These are phyloP conservation scores for Ustilago shanxiensis DNA, from an alignment of 1,284 basidiomycete species.

Conservation along the genomic window DNA sequence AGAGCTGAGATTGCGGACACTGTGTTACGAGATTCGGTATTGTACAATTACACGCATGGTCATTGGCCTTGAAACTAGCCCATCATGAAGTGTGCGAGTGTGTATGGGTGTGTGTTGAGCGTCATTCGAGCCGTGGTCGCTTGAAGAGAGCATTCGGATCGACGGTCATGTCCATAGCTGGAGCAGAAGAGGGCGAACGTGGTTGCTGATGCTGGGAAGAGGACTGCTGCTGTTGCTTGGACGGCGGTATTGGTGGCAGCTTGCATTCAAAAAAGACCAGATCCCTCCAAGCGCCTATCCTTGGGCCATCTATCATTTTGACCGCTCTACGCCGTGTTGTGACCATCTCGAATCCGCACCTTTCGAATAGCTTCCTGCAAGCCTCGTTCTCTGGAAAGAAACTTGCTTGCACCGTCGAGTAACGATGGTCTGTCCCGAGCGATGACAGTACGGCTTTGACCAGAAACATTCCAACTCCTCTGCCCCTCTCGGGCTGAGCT, in stretches of 20 bases:
- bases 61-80: background rate
- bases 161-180: constrained; percentile 23
- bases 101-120: background rate
- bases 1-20: background rate
- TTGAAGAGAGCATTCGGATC: constrained; percentile 36
- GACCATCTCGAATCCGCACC: constrained; percentile 16
- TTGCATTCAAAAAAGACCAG: constrained; percentile 26
- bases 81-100: background rate
- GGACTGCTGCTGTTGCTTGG: constrained; percentile 1
- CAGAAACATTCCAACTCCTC: constrained; percentile 27
- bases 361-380: constrained; percentile 18
- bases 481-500: constrained; percentile 27
- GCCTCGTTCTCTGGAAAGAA: constrained; percentile 36
- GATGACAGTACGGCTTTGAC: constrained; percentile 28
- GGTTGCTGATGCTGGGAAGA: constrained; percentile 11
- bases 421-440: constrained; percentile 15
- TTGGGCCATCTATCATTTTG: constrained; percentile 38
- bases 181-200: background rate
- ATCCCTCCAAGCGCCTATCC: constrained; percentile 35
- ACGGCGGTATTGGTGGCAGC: constrained; percentile 15
- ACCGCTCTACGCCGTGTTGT: constrained; percentile 6
- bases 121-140: constrained; percentile 23
- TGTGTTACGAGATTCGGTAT: constrained; percentile 6
- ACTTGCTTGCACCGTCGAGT: constrained; percentile 37
- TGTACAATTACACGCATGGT: constrained; percentile 14